Percentiles rank a stretch among this genome's conserved stretches.
Evolutionary conservation across 768 basidiomycete genomes (phyloP).

Genomic region (Boletus speciosus): DNA sequence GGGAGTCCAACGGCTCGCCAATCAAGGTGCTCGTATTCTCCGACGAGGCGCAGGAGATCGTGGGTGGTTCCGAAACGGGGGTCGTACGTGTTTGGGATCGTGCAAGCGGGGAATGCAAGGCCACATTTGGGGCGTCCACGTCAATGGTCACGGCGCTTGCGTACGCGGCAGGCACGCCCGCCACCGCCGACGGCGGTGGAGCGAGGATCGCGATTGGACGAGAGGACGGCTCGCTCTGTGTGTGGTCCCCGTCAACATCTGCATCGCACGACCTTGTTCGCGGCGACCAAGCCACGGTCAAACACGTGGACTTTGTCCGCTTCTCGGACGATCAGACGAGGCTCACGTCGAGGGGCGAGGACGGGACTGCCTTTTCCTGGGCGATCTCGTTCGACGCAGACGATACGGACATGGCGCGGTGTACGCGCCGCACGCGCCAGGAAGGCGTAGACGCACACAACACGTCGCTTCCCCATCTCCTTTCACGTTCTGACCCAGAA

Average conservation of each 20-base stretch:
- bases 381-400: background rate
- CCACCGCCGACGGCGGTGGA: background rate
- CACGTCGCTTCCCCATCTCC: background rate
- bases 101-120: constrained; percentile 10
- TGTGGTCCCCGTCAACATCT: constrained; percentile 18
- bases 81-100: constrained; percentile 22
- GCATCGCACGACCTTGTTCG: constrained; percentile 6
- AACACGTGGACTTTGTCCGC: constrained; percentile 5
- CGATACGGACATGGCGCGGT: background rate
- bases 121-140: background rate
- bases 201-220: constrained; percentile 14
- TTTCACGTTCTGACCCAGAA: background rate
- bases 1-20: background rate
- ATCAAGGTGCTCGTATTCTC: constrained; percentile 16
- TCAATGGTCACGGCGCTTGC: constrained; percentile 19
- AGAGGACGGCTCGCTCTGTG: constrained; percentile 15
- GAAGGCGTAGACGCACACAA: background rate
- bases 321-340: constrained; percentile 10
- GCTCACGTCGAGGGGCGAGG: constrained; percentile 11
- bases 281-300: constrained; percentile 1
- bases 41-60: constrained; percentile 8
- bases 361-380: constrained; percentile 10
- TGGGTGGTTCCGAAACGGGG: constrained; percentile 16
- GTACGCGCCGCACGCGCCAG: background rate
- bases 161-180: background rate